These are phyloP conservation scores for Eucommia ulmoides DNA, from an alignment of 257 asterid species.

Conservation along the genomic window DNA sequence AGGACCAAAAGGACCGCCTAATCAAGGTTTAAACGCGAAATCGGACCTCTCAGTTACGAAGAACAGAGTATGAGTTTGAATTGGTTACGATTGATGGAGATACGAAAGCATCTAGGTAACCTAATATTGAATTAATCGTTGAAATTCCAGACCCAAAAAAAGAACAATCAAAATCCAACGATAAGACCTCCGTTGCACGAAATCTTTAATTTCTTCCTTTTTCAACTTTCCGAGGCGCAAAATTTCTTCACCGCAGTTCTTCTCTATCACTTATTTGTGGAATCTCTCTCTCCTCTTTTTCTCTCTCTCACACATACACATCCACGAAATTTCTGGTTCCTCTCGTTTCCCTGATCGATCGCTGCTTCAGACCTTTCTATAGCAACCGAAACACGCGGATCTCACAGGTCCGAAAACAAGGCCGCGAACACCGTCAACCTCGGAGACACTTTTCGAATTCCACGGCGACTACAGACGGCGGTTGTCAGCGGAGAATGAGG, in stretches of 20 bases:
- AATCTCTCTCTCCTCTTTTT: not conserved
- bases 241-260: not conserved
- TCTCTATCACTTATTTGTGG: too few relatives aligned
- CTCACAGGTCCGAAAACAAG: not conserved
- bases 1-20: not conserved
- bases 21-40: not conserved
- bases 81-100: not conserved
- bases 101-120: too few relatives aligned
- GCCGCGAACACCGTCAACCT: not conserved
- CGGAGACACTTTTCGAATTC: not conserved
- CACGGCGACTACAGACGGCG: slow-evolving; percentile 13
- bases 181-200: not conserved
- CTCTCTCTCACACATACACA: not conserved
- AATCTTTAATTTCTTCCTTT: not conserved
- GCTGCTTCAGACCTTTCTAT: not conserved
- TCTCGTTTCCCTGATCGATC: not conserved
- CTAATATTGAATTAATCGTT: too few relatives aligned
- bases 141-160: too few relatives aligned
- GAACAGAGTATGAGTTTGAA: not conserved
- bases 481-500: slow-evolving; percentile 16
- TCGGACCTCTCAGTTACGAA: not conserved
- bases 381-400: not conserved
- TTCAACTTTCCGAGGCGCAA: not conserved
- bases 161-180: not conserved
- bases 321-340: not conserved